Percentiles rank a stretch among this genome's conserved stretches.
phyloP scores from a whole-genome alignment of 495 filamentous ascomycete species.

The Penicillium riverlandense region DNA sequence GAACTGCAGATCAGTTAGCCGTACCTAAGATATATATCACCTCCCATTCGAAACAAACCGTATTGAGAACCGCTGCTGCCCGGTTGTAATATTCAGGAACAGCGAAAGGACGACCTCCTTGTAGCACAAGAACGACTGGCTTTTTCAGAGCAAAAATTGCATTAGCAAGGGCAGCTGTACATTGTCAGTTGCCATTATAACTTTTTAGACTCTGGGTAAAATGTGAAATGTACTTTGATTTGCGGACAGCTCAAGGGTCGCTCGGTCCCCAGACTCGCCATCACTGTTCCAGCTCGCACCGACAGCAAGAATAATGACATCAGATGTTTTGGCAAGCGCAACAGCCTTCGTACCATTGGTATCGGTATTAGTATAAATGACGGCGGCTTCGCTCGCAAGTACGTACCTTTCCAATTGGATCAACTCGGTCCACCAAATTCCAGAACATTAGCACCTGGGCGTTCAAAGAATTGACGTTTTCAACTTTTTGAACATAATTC shows the following conservation, averaged over 20 bases:
- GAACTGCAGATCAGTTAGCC: background rate
- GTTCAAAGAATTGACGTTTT: constrained; percentile 34
- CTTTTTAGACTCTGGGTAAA: too few species aligned
- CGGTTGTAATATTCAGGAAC: constrained; percentile 7
- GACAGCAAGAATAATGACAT: constrained; percentile 33
- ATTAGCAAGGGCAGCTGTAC: constrained; percentile 11
- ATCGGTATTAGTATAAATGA: too few species aligned
- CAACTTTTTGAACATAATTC: constrained; percentile 32
- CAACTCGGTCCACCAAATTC: constrained; percentile 32
- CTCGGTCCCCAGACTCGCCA: constrained; percentile 35
- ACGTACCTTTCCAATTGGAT: constrained; percentile 17
- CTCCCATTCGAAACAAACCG: background rate
- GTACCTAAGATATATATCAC: background rate
- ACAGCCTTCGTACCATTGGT: constrained; percentile 16
- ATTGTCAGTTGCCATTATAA: too few species aligned
- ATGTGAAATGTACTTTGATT: constrained; percentile 2
- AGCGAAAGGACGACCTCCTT: constrained; percentile 36
- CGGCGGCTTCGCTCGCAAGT: too few species aligned
- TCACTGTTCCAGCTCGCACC: constrained; percentile 39
- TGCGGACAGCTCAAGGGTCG: constrained; percentile 19
- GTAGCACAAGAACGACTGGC: constrained; percentile 32
- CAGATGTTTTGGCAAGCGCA: constrained; percentile 22
- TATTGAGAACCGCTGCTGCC: constrained; percentile 3
- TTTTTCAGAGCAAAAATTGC: constrained; percentile 31
- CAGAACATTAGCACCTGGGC: constrained; percentile 37